Evolutionary conservation across 768 basidiomycete species (phyloP).

Genomic region (Scleroderma citrinum): DNA sequence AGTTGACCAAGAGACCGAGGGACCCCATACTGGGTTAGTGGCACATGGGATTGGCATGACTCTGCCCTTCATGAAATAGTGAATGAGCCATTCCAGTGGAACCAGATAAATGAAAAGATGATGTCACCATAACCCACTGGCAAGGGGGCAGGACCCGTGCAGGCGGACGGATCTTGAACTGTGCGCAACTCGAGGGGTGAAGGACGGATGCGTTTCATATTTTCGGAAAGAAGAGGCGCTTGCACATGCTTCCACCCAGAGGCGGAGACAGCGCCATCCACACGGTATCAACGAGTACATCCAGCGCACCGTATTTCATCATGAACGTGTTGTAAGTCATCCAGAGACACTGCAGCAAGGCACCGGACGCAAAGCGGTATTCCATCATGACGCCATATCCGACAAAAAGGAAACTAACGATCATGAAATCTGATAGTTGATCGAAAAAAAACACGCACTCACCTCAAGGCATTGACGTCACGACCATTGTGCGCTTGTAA

Average conservation of each 20-base stretch:
- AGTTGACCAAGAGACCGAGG: too few relatives aligned
- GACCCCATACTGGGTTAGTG: too few relatives aligned
- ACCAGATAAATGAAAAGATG: neutral
- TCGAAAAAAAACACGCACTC: neutral
- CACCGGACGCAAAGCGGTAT: neutral
- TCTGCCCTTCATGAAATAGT: neutral
- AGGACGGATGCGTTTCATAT: neutral
- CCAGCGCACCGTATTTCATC: neutral
- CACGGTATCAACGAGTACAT: too few relatives aligned
- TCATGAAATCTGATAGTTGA: neutral
- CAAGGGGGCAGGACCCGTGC: neutral
- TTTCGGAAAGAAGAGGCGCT: neutral
- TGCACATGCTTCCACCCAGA: too few relatives aligned
- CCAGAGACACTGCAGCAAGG: neutral
- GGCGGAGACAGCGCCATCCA: too few relatives aligned
- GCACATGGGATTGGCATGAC: neutral
- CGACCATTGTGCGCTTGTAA: neutral
- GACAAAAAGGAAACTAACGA: neutral
- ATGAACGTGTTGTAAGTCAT: neutral
- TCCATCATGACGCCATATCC: neutral
- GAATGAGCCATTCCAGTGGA: neutral
- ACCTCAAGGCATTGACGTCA: neutral
- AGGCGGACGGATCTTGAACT: neutral
- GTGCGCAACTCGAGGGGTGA: neutral
- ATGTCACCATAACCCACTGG: neutral